These are phyloP conservation scores for Allium cepa DNA, from an alignment of 106 monocot species.

Conservation along the genomic window DNA sequence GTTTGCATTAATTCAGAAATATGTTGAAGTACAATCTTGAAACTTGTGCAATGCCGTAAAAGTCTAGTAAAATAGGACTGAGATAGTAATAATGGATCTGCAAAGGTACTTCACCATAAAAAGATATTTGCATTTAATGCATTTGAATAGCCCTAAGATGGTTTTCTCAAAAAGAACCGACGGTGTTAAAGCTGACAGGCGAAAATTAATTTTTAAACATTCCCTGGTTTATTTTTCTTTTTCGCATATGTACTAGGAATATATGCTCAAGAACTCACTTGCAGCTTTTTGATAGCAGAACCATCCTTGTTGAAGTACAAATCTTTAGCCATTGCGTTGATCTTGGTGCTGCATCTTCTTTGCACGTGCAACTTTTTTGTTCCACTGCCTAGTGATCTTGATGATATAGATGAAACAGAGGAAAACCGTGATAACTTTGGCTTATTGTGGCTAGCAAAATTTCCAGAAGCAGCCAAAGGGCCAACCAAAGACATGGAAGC, in stretches of 20 bases:
- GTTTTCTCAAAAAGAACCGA: too few species aligned
- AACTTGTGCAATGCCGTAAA: too few species aligned
- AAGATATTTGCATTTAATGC: too few species aligned
- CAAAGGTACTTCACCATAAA: too few species aligned
- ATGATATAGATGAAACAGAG: slow-evolving; percentile 16
- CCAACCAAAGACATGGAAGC: slow-evolving; percentile 41
- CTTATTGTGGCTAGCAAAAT: slow-evolving; percentile 27
- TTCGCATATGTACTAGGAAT: background rate
- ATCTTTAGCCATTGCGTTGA: slow-evolving; percentile 87
- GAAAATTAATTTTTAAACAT: too few species aligned
- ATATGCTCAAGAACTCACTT: slow-evolving; percentile 30
- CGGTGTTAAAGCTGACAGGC: too few species aligned
- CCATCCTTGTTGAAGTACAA: slow-evolving; percentile 97
- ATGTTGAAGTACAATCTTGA: too few species aligned
- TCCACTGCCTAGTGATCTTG: slow-evolving; percentile 21
- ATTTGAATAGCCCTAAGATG: too few species aligned
- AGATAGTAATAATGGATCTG: too few species aligned
- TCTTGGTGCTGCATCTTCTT: slow-evolving; percentile 27
- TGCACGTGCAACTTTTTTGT: slow-evolving; percentile 29
- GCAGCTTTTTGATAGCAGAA: slow-evolving; percentile 87
- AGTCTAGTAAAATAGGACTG: too few species aligned
- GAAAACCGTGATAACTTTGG: slow-evolving; percentile 24
- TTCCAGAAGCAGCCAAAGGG: slow-evolving; percentile 33
- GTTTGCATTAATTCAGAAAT: too few species aligned
- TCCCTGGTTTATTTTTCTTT: background rate